Base-by-base conservation (phyloP, 805 yeast genomes). In the Helenozyma rhizophorensis region DNA sequence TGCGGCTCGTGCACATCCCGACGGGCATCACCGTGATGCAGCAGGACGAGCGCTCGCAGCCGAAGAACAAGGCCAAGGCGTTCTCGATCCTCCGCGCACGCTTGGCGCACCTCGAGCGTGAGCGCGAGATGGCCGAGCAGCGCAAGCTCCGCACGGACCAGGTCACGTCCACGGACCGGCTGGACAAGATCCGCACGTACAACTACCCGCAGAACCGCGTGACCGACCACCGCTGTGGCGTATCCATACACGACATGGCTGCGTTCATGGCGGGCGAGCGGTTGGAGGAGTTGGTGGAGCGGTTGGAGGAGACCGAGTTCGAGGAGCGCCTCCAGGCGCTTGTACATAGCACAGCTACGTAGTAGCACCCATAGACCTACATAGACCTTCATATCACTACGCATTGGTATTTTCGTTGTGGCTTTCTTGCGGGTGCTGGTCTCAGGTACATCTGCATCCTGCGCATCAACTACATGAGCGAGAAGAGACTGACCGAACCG, bases 31-130 rank as follows among this genome's bases (percentile, higher is more conserved):
- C 78, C 4, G 96, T 93, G 2, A 72, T 79, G 30, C 94, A 89
- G 66, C 97, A 93, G 55, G 97, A 93, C 54, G 96, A 87, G 52
- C 65, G 98, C 42, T 89, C 97, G 1, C 98, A 93, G 60, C 96
- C 90, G 39, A 76, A 79, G 50, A 93, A 93, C 58, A 89, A 86
- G 54, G 97, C 95, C 11, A 86, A 84, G 52, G 98, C 98, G 1
- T 80, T 85, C 53, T 70, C 82, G 23, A 76, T 93, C 31, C 65
- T 93, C 38, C 68, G 95, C 33, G 84, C 96, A 2, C 70, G 95
- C 36, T 57, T 93, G 29, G 96, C 96, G 1, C 96, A 88, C 42
- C 64, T 66, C 40, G 95, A 87, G 47, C 66, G 85, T 34, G 70
- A 66, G 14, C 78, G 77, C 40, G 78, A 72, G 42, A 78, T 76